Percentiles rank a stretch among this genome's conserved stretches.
phyloP scores from a whole-genome alignment of 441 rosid genomes.

The Gossypium schwendimanii region DNA sequence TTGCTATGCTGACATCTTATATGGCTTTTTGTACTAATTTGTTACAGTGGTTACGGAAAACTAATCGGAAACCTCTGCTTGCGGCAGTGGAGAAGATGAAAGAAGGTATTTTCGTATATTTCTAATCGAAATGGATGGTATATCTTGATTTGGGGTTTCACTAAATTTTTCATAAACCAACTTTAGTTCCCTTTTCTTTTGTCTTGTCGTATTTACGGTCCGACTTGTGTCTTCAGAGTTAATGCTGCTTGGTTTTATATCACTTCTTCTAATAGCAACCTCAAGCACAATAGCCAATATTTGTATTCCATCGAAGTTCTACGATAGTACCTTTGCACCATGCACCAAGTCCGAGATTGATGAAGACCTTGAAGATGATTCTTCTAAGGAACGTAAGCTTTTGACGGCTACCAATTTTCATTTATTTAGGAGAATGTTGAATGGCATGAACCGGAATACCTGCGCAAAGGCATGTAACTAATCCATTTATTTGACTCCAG shows the following conservation, averaged over 20 bases:
- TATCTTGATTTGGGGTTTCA: slow-evolving; percentile 8
- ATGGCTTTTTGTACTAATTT: slow-evolving; percentile 10
- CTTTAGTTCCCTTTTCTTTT: background rate
- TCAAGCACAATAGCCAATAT: slow-evolving; percentile 69
- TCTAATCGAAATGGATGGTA: background rate
- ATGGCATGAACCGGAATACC: slow-evolving; percentile 36
- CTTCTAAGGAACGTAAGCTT: slow-evolving; percentile 52
- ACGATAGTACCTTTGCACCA: slow-evolving; percentile 60
- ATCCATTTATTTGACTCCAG: slow-evolving; percentile 11
- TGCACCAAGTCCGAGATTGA: slow-evolving; percentile 56
- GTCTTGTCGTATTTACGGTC: slow-evolving; percentile 2
- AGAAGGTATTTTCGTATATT: slow-evolving; percentile 48
- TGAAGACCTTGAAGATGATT: slow-evolving; percentile 37
- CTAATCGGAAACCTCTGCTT: slow-evolving; percentile 72
- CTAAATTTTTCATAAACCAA: background rate
- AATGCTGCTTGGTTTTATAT: slow-evolving; percentile 96
- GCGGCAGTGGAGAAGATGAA: slow-evolving; percentile 91
- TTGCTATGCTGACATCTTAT: background rate
- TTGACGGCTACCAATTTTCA: slow-evolving; percentile 27
- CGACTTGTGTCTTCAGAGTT: slow-evolving; percentile 43
- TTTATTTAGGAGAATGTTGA: slow-evolving; percentile 48
- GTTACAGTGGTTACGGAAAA: slow-evolving; percentile 74
- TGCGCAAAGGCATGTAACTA: slow-evolving; percentile 59
- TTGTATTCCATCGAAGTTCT: slow-evolving; percentile 79
- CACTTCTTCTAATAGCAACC: slow-evolving; percentile 80